Percentiles rank a stretch among this genome's conserved stretches.
Evolutionary conservation across 495 filamentous ascomycete species (phyloP).

Genomic region (Achaetomiella virescens): DNA sequence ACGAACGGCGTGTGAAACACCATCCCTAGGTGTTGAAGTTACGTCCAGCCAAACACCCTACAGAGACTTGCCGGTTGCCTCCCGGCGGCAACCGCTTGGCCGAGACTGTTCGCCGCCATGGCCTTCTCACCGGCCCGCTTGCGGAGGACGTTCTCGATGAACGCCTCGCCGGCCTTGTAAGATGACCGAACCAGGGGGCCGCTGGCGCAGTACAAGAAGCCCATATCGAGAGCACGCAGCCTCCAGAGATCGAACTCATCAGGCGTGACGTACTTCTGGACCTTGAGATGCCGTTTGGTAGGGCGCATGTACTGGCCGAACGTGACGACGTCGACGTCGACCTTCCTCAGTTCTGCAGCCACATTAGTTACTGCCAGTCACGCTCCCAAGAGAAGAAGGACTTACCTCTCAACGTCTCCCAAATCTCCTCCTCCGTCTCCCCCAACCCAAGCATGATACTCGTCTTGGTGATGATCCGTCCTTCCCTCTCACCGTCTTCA

Average conservation of each 20-base stretch:
- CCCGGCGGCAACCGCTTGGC: constrained; percentile 21
- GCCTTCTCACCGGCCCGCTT: constrained; percentile 59
- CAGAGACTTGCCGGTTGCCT: constrained; percentile 13
- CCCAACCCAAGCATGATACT: constrained; percentile 94
- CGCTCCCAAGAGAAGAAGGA: neutral
- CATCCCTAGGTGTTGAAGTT: constrained; percentile 15
- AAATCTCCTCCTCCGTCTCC: constrained; percentile 85
- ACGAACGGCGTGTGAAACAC: constrained; percentile 12
- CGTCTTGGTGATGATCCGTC: constrained; percentile 88
- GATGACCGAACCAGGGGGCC: constrained; percentile 87
- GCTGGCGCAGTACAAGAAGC: constrained; percentile 92
- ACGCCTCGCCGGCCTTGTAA: constrained; percentile 96
- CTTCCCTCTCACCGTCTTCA: constrained; percentile 59
- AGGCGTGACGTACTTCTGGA: constrained; percentile 88
- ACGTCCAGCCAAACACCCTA: constrained; percentile 4
- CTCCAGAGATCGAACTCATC: constrained; percentile 87
- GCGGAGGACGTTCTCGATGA: constrained; percentile 96
- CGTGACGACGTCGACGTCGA: constrained; percentile 87
- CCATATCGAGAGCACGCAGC: constrained; percentile 83
- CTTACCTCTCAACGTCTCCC: constrained; percentile 64
- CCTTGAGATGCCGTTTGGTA: constrained; percentile 94
- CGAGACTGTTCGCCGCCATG: constrained; percentile 16
- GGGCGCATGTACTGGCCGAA: constrained; percentile 99
- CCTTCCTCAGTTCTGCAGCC: constrained; percentile 59
- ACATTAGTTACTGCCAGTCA: constrained; percentile 10